Conservation (phyloP, 192 early-diverging fungal species). For the Gigaspora rosea region DNA sequence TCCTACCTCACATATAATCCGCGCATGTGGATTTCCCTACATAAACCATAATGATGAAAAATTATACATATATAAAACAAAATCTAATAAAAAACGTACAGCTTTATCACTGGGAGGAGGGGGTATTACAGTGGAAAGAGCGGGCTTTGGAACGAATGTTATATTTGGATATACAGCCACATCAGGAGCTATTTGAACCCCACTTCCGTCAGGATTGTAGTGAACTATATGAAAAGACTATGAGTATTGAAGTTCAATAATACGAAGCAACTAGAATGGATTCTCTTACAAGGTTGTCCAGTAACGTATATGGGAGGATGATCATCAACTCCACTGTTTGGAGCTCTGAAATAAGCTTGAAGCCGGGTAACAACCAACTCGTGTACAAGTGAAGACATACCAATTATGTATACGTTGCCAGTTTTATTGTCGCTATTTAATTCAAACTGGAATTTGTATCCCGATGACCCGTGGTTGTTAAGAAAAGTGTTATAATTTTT, state of each 20-base stretch:
- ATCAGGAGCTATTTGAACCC: conserved; percentile 4
- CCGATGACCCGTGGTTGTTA: conserved; percentile 5
- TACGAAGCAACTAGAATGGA: conserved; percentile 9
- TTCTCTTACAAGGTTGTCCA: conserved; percentile 4
- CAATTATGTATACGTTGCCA: conserved; percentile 14
- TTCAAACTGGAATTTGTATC: conserved; percentile 23
- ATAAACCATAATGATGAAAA: conserved; percentile 27
- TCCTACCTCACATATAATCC: conserved; percentile 12
- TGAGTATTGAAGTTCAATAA: background rate
- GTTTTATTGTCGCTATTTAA: conserved; percentile 19
- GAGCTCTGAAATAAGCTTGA: background rate
- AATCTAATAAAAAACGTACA: background rate
- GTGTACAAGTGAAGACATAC: conserved; percentile 10
- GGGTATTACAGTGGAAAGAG: background rate
- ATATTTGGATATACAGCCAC: background rate
- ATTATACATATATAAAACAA: conserved; percentile 21
- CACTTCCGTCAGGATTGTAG: background rate
- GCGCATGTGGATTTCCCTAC: conserved; percentile 21
- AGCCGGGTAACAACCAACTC: background rate
- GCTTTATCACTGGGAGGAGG: background rate
- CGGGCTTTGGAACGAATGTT: conserved; percentile 5
- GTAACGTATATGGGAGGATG: background rate
- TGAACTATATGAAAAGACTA: conserved; percentile 23
- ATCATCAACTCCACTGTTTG: conserved; percentile 7
- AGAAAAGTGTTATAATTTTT: conserved; percentile 32